Evolutionary conservation across 352 stramenopile genomes (phyloP).

Genomic region (Pythium apleroticum): DNA sequence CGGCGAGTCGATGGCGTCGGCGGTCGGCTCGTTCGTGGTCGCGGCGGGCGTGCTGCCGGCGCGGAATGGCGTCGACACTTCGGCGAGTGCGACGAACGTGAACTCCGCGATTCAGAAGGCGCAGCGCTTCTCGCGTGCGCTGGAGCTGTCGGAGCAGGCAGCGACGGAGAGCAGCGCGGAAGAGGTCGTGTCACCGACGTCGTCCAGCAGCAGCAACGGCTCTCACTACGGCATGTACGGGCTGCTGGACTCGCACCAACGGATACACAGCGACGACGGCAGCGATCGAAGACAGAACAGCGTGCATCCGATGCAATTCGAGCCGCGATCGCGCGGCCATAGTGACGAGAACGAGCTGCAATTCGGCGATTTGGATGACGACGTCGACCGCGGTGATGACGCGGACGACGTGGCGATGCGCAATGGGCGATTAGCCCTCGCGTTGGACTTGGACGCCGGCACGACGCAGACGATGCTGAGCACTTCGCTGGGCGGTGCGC

Average conservation of each 20-base stretch:
- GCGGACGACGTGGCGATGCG: conserved; percentile 29
- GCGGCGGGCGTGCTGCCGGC: neutral
- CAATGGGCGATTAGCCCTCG: conserved; percentile 42
- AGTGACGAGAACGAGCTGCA: conserved; percentile 31
- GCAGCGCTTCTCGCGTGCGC: conserved; percentile 3
- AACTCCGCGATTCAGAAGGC: conserved; percentile 2
- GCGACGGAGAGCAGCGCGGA: conserved; percentile 1
- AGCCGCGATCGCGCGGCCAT: conserved; percentile 10
- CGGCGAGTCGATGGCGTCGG: conserved; percentile 20
- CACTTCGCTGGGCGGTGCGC: conserved; percentile 20
- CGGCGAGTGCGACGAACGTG: neutral
- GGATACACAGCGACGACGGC: conserved; percentile 11
- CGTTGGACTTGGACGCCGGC: conserved; percentile 68
- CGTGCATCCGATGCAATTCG: neutral
- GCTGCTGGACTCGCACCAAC: conserved; percentile 17
- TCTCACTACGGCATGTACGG: conserved; percentile 23
- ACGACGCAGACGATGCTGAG: conserved; percentile 29
- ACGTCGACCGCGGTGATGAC: conserved; percentile 15
- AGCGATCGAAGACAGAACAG: neutral
- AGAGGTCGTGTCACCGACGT: conserved; percentile 32
- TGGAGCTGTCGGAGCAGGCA: neutral
- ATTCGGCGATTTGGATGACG: conserved; percentile 31
- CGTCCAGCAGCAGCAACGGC: conserved; percentile 32
- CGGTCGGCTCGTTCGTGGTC: conserved; percentile 29
- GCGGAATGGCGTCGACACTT: neutral